Evolutionary conservation across 768 basidiomycete genomes (phyloP), one percentile per base, ranked within the genome.

Genomic region (Cystofilobasidium capitatum): DNA sequence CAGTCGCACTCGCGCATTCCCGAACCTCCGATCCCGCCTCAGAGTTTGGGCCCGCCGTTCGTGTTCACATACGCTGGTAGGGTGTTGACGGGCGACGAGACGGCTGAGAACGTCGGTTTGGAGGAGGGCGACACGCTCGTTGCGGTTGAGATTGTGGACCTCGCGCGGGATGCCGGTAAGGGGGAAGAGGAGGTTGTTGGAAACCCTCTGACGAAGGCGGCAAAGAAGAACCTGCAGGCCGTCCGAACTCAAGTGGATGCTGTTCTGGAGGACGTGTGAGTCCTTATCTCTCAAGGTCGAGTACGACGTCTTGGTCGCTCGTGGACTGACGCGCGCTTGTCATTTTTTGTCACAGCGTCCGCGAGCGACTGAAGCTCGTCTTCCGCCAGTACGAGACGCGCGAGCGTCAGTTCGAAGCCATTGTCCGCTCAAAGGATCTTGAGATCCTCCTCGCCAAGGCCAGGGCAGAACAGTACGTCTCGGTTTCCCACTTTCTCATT

Each of bases 341-440:
- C 47, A 20, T 36, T 29, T 31, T 29, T 42, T 68, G 17, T 39
- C 57, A 55, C 71, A 91, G 90, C 68, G 85, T 89, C 49, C 87
- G 88, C 39, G 88, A 89, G 77, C 85, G 90, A 58, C 81, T 92
- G 76, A 91, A 90, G 74, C 88, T 90, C 72, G 83, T 92, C 40
- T 83, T 92, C 51, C 84, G 85, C 31, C 89, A 91, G 74, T 92
- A 92, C 74, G 87, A 92, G 74, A 84, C 91, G 65, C 86, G 90
- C 69, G 90, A 92, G 79, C 86, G 85, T 75, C 90, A 92, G 80
- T 92, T 91, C 72, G 90, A 91, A 78, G 90, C 88, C 71, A 87
- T 92, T 35, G 86, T 92, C 65, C 87, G 90, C 47, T 91, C 90
- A 49, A 92, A 92, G 77, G 90, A 92, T 77, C 82, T 92, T 29